Percentiles rank a stretch among this genome's conserved stretches.
These are phyloP conservation scores for Eutrema yunnanense DNA, from an alignment of 345 rosid species.

Conservation along the genomic window DNA sequence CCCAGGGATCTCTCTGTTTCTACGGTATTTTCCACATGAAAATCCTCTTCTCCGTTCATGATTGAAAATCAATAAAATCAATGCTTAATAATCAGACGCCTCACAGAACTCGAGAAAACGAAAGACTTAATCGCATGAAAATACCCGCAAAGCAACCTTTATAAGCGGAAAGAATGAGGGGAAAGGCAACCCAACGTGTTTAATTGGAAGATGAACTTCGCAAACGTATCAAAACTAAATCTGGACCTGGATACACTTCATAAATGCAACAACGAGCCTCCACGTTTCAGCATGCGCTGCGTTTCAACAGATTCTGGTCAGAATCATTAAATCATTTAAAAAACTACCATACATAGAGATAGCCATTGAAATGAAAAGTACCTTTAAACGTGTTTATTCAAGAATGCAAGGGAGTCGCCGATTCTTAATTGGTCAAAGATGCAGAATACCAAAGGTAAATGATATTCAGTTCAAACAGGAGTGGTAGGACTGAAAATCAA, in stretches of 20 bases:
- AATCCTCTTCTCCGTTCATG: constrained; percentile 28
- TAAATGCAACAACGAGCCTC: constrained; percentile 2
- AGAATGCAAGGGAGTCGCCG: neutral
- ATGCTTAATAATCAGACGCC: neutral
- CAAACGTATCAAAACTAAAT: neutral
- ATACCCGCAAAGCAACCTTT: neutral
- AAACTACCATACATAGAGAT: constrained; percentile 9
- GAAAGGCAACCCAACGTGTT: neutral
- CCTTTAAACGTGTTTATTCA: neutral
- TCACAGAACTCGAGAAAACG: neutral
- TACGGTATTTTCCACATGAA: constrained; percentile 4
- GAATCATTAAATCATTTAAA: neutral
- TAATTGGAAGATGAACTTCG: neutral
- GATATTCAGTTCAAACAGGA: neutral
- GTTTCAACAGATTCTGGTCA: constrained; percentile 13
- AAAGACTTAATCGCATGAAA: neutral
- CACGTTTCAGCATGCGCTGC: constrained; percentile 1
- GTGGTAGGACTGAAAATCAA: neutral
- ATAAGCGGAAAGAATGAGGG: neutral
- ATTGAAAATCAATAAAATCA: neutral
- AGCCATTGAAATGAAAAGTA: neutral
- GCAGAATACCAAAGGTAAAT: neutral
- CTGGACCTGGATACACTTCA: neutral
- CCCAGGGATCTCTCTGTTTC: neutral
- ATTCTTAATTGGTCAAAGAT: neutral